Conservation (phyloP, 371 early-diverging fungal species). For the Coemansia sp. region DNA sequence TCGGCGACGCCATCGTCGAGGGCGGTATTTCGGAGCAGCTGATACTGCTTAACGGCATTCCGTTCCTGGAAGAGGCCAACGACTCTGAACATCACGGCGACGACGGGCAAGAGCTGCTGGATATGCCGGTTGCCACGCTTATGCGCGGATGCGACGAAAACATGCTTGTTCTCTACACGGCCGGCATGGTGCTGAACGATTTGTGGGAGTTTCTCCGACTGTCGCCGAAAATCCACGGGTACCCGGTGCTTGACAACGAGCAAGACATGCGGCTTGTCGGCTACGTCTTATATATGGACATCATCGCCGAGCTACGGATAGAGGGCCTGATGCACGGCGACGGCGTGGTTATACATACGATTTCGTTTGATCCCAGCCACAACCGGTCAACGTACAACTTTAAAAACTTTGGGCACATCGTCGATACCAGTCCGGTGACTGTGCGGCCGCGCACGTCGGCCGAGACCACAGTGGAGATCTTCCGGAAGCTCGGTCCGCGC, state of each 20-base stretch:
- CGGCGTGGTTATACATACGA: no score
- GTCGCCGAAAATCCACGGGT: slow-evolving; percentile 61
- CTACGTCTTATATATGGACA: slow-evolving; percentile 55
- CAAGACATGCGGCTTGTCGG: slow-evolving; percentile 72
- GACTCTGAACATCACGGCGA: slow-evolving; percentile 12
- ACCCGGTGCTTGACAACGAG: slow-evolving; percentile 79
- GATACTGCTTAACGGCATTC: slow-evolving; percentile 82
- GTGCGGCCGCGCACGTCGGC: slow-evolving; percentile 77
- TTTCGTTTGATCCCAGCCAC: background rate
- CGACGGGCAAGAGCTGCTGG: slow-evolving; percentile 57
- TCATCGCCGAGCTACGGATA: no score
- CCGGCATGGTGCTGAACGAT: slow-evolving; percentile 7
- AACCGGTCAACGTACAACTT: slow-evolving; percentile 38
- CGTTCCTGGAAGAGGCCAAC: slow-evolving; percentile 59
- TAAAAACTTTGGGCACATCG: slow-evolving; percentile 66
- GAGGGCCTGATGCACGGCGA: no score
- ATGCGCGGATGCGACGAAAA: slow-evolving; percentile 28
- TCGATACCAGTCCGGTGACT: slow-evolving; percentile 82
- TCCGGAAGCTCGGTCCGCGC: slow-evolving; percentile 85
- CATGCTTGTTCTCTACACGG: slow-evolving; percentile 15
- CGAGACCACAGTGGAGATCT: slow-evolving; percentile 88
- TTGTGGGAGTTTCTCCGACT: slow-evolving; percentile 58
- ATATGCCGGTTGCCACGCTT: slow-evolving; percentile 12
- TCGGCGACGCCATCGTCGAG: slow-evolving; percentile 75
- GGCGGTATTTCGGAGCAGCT: slow-evolving; percentile 87